Base-by-base conservation (phyloP, 2,329 filamentous ascomycete species). In the Ustilaginoidea virens region DNA sequence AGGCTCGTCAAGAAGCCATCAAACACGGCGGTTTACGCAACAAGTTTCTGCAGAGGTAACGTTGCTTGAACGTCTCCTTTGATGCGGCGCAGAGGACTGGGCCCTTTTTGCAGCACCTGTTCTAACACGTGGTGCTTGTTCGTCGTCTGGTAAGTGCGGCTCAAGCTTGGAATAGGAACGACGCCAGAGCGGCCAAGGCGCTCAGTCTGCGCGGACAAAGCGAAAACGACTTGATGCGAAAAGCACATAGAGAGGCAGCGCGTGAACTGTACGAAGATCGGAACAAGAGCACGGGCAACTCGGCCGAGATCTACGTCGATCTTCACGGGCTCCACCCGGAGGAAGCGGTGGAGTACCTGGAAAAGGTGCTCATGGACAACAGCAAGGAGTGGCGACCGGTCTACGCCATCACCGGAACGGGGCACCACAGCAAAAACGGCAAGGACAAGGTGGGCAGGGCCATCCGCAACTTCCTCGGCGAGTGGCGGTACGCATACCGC, bases 381-480 rank as follows among this genome's bases (percentile, higher is more conserved):
- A 69, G 66, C 39, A 66, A 72, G 39, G 74, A 80, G 40, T 66
- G 66, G 20, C 69, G 74, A 14, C 80, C 87, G 3, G 69, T 98
- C 23, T 98, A 96, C 49, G 86, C 86, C 40, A 96, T 98, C 49
- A 94, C 86, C 1, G 90, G 90, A 25, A 96, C 87, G 1, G 90
- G 87, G 4, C 86, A 96, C 47, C 90, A 98, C 56, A 92, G 82
- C 51, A 96, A 96, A 62, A 94, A 94, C 48, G 87, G 90, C 44
- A 96, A 96, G 53, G 90, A 98, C 55, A 98, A 98, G 57, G 82
- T 98, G 20, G 87, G 87, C 47, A 93, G 92, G 56, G 85, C 86
- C 2, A 76, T 96, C 36, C 77, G 90, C 31, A 74, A 70, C 40
- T 96, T 92, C 58, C 61, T 98, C 31, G 92, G 87, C 47, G 87